Base-by-base conservation (phyloP, 352 stramenopile genomes). In the Pythium coloratum region DNA sequence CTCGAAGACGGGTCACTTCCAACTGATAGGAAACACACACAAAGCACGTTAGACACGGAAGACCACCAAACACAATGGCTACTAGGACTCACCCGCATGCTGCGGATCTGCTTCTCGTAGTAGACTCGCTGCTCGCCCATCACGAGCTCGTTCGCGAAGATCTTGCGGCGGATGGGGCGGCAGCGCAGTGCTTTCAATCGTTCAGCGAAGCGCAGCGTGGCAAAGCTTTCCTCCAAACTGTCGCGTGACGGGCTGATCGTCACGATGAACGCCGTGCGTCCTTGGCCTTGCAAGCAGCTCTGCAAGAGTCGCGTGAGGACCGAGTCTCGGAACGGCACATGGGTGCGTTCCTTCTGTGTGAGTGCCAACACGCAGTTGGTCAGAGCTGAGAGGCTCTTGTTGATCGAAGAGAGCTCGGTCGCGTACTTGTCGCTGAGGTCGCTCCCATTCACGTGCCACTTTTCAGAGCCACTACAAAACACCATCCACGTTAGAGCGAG, bases 291-390 rank as follows among this genome's bases (percentile, higher is more conserved):
- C 0, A 93, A 67, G 59, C 76, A 89, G n/a, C 76, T 74, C 51
- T 93, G 82, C 20, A 90, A 74, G 26, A 93, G 66, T 6, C 84
- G 76, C 32, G 82, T 93, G 44, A 93, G 75, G 10, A 90, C 64
- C 4, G 84, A 93, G 57, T 89, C 82, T 55, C 84, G 84, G 40
- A 82, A 93, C 38, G 82, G 82, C 6, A 90, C 66, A 30, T 88
- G 80, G 1, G 62, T 65, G n/a, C 76, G 77, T 26, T 86, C 75
- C 16, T 79, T 79, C 50, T 91, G 77, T 3, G 81, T 84, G 4
- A 93, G 77, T 33, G 82, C 80, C 32, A 89, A 53, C n/a, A 93
- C 81, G 46, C 84, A 93, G 63, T 88, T 88, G n/a, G 84, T 89
- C 30, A 93, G 59, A 5, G 82, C 79, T 7, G 84, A 89, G 14